Base-by-base conservation (phyloP, 148 eudicot genomes). In the Dysphania ambrosioides region DNA sequence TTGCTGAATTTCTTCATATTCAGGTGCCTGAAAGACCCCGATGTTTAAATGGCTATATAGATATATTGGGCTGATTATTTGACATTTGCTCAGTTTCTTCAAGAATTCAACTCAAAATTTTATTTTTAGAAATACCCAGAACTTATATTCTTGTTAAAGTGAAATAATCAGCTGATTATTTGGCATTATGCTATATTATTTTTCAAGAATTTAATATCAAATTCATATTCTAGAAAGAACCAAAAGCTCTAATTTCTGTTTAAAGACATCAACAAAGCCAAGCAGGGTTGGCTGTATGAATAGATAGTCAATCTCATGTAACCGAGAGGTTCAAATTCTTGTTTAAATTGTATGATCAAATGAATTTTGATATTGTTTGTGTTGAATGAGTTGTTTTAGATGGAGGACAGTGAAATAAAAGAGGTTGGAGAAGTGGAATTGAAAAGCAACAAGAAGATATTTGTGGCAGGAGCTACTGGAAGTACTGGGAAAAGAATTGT, bases 391-490 rank as follows among this genome's bases (percentile, higher is more conserved):
- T 35, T 66, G 16, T 72, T 80, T 38, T 80, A 91, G 92, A 87
- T 85, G 90, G 90, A 86, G 68, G 80, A 66, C 18, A 82, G 90
- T 74, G 98, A 87, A 74, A 86, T 88, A 26, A 83, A 68, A 65
- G 86, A 79, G 81, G 75, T 70, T 47, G 80, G 79, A 62, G 81
- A 72, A 74, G 73, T 27, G 24, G 68, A 74, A 68, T 35, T 23
- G 74, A 67, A 35, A 63, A 81, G 19, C 29, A 78, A 83, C 81
- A 93, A 88, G 93, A 94, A 83, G 66, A 83, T 94, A 57, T 94
- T 94, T 84, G 98, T 94, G 29, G 97, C 98, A 10, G 98, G 98
- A 44, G 98, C 98, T n/a, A 91, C 90, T 30, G 98, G 98, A 2
- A 86, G 74, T 73, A 91, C 98, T 44, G 98, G 98, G 4, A 94